A percentile compares a stretch with the other conserved stretches of the same genome.
Evolutionary conservation across 1,139 yeast genomes (phyloP).

Genomic region (Debaryomycetaceae sp.): DNA sequence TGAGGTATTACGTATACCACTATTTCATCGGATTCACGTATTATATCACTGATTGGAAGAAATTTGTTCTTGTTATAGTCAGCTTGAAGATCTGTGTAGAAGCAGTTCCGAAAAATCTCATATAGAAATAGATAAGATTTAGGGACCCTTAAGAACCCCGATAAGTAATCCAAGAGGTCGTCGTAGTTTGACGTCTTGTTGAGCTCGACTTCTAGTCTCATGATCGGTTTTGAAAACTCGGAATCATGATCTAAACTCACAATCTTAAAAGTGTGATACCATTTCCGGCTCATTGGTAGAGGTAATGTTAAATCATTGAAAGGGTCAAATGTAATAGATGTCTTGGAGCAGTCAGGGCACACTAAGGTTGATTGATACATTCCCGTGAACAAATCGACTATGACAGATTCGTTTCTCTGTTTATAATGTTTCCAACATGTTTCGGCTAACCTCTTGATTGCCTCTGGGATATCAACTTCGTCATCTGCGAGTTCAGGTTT

Average conservation of each 20-base stretch:
- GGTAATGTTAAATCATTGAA: constrained; percentile 89
- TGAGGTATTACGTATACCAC: constrained; percentile 67
- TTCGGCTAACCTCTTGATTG: constrained; percentile 60
- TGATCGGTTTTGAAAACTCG: constrained; percentile 16
- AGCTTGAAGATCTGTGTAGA: constrained; percentile 69
- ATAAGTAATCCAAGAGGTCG: constrained; percentile 61
- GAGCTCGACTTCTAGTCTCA: constrained; percentile 65
- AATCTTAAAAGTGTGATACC: constrained; percentile 66
- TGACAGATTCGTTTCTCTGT: constrained; percentile 78
- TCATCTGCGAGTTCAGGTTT: constrained; percentile 77
- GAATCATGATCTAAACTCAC: constrained; percentile 53
- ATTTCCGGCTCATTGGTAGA: constrained; percentile 70
- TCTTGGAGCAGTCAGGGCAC: constrained; percentile 80
- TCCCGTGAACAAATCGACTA: constrained; percentile 86
- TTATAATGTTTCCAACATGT: constrained; percentile 82
- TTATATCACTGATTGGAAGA: constrained; percentile 67
- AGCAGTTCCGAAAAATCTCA: constrained; percentile 67
- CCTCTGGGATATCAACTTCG: constrained; percentile 51
- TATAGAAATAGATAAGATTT: constrained; percentile 50
- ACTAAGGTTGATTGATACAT: constrained; percentile 83
- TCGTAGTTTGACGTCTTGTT: constrained; percentile 61
- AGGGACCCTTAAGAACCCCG: constrained; percentile 47
- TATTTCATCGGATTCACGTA: constrained; percentile 59
- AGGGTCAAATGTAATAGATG: constrained; percentile 91
- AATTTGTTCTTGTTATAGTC: constrained; percentile 55